These are phyloP conservation scores for Fusarium miscanthi DNA, from an alignment of 2,329 filamentous ascomycete genomes.

Conservation along the genomic window DNA sequence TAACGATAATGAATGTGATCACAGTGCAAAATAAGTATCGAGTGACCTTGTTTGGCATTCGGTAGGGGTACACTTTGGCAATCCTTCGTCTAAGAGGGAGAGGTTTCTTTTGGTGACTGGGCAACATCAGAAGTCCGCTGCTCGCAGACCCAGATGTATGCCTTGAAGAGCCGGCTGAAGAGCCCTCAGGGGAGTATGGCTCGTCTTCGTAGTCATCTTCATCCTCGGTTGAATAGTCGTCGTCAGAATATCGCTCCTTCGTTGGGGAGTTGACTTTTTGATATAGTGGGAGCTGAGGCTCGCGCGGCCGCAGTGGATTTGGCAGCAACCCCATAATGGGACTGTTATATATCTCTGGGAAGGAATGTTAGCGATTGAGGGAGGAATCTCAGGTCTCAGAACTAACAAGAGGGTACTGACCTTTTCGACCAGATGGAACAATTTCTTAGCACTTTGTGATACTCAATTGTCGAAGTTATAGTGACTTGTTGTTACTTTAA, in stretches of 20 bases:
- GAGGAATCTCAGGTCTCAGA: slow-evolving; percentile 20
- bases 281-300: slow-evolving; percentile 63
- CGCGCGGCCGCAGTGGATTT: slow-evolving; percentile 60
- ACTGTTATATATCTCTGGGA: slow-evolving; percentile 11
- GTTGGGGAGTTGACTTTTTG: slow-evolving; percentile 55
- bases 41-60: slow-evolving; percentile 77
- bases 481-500: neutral
- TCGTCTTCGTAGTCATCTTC: slow-evolving; percentile 59
- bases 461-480: neutral
- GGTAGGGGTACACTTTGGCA: slow-evolving; percentile 60
- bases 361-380: slow-evolving; percentile 8
- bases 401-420: slow-evolving; percentile 16
- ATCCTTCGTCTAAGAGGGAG: slow-evolving; percentile 33
- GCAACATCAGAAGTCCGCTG: slow-evolving; percentile 58
- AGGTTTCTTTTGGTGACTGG: slow-evolving; percentile 49
- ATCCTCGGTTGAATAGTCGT: slow-evolving; percentile 60
- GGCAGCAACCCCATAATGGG: slow-evolving; percentile 62
- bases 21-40: slow-evolving; percentile 82
- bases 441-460: slow-evolving; percentile 11
- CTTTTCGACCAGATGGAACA: slow-evolving; percentile 15
- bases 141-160: slow-evolving; percentile 59
- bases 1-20: slow-evolving; percentile 75
- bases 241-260: slow-evolving; percentile 65
- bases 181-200: slow-evolving; percentile 56
- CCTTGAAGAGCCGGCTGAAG: slow-evolving; percentile 65